These are phyloP conservation scores for Dothideomycetidae sp. DNA, from an alignment of 2,329 filamentous ascomycete species.

Conservation along the genomic window DNA sequence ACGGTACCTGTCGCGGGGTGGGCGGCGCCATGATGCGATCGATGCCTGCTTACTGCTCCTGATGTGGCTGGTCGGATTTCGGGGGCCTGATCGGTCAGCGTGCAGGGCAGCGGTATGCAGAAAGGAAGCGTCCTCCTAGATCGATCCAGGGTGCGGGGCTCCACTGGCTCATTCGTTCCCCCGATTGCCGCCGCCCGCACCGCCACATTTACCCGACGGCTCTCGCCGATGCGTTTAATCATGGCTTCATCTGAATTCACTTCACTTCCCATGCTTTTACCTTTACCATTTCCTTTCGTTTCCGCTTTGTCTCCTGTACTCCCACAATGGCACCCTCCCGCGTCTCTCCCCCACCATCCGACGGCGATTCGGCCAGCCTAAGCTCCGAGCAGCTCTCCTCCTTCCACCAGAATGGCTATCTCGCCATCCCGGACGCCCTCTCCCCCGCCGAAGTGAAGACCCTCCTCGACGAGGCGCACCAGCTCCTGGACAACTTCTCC, in stretches of 20 bases:
- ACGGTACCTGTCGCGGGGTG: too few relatives aligned
- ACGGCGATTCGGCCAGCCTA: slow-evolving; percentile 38
- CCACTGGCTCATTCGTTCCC: slow-evolving; percentile 6
- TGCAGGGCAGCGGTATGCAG: too few relatives aligned
- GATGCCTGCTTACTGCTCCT: too few relatives aligned
- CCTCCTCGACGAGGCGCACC: slow-evolving; percentile 60
- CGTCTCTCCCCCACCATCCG: slow-evolving; percentile 16
- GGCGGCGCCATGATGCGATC: too few relatives aligned
- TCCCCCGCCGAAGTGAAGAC: slow-evolving; percentile 47
- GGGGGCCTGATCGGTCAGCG: too few relatives aligned
- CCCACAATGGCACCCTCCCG: slow-evolving; percentile 18
- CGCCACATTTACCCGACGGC: not conserved
- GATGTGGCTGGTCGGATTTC: too few relatives aligned
- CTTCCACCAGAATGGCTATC: slow-evolving; percentile 77
- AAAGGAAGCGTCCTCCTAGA: too few relatives aligned
- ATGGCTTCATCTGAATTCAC: too few relatives aligned
- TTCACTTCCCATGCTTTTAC: slow-evolving; percentile 1
- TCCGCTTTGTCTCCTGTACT: too few relatives aligned
- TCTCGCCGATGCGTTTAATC: too few relatives aligned
- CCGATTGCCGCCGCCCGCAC: not conserved
- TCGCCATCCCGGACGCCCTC: slow-evolving; percentile 70
- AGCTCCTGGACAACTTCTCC: slow-evolving; percentile 59
- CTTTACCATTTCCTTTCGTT: not conserved
- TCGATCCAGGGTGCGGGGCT: too few relatives aligned
- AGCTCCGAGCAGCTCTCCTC: slow-evolving; percentile 53